Percentiles rank a stretch among this genome's conserved stretches.
Conservation (phyloP, 805 yeast genomes). For the Yarrowia yakushimensis region DNA sequence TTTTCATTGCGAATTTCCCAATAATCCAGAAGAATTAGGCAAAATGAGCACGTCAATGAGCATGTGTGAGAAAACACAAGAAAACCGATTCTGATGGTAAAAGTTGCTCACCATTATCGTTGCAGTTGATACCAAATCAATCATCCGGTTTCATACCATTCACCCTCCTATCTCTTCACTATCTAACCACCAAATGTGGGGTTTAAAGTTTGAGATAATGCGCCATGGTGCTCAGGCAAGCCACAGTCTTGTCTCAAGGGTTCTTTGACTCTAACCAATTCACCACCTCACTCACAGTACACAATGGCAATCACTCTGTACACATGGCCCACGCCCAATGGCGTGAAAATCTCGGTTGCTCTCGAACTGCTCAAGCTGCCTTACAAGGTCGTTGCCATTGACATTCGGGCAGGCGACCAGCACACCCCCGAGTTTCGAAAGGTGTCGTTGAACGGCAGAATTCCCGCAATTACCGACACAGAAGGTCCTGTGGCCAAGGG, state of each 20-base stretch:
- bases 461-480: constrained; percentile 48
- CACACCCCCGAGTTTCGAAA: constrained; percentile 56
- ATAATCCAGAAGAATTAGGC: no score
- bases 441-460: constrained; percentile 60
- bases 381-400: constrained; percentile 42
- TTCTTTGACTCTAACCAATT: no score
- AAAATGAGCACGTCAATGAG: no score
- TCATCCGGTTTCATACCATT: no score
- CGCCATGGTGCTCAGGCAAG: background rate
- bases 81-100: no score
- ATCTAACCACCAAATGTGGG: no score
- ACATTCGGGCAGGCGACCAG: constrained; percentile 45
- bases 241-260: background rate
- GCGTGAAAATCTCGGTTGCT: constrained; percentile 41
- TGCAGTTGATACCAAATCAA: no score
- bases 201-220: background rate
- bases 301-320: constrained; percentile 41
- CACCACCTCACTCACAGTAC: background rate
- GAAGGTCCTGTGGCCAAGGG: constrained; percentile 31
- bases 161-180: no score
- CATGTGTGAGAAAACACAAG: no score
- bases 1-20: no score
- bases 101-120: no score
- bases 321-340: constrained; percentile 46
- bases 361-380: constrained; percentile 38